These are phyloP conservation scores for Leptomonas pyrrhocoris DNA, from an alignment of 208 protist species.

Conservation along the genomic window DNA sequence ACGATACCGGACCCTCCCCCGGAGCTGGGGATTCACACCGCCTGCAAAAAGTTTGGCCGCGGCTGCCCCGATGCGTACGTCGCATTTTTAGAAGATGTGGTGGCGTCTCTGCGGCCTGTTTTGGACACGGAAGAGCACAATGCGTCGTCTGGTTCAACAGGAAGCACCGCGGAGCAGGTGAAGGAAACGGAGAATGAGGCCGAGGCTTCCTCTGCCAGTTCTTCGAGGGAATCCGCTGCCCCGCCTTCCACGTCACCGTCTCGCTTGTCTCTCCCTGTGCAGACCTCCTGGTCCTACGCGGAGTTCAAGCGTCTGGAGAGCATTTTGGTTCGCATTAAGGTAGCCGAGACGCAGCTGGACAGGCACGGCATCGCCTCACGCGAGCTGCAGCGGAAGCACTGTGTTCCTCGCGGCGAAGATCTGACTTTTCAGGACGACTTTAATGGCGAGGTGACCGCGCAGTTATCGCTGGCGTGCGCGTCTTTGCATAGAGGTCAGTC, in stretches of 20 bases:
- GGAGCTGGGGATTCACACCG: slow-evolving; percentile 57
- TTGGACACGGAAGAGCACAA: not conserved
- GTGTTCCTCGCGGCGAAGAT: not conserved
- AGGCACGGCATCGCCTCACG: not conserved
- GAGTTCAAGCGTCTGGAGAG: slow-evolving; percentile 42
- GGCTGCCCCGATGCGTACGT: slow-evolving; percentile 63
- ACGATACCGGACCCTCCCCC: slow-evolving; percentile 43
- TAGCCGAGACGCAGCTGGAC: slow-evolving; percentile 32
- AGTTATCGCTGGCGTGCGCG: not conserved
- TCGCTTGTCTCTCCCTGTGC: slow-evolving; percentile 26
- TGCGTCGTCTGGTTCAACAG: not conserved
- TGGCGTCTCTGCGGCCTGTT: not conserved
- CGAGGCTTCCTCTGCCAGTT: not conserved
- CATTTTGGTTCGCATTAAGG: slow-evolving; percentile 36
- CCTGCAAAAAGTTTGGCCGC: slow-evolving; percentile 63
- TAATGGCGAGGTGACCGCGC: slow-evolving; percentile 2
- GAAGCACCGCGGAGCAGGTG: not conserved
- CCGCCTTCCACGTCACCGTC: not conserved
- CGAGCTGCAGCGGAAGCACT: slow-evolving; percentile 17
- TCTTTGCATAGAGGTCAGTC: not conserved
- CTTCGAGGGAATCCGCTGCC: not conserved
- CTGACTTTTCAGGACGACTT: slow-evolving; percentile 1
- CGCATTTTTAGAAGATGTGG: slow-evolving; percentile 42
- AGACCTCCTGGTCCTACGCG: slow-evolving; percentile 30
- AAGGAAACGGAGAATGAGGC: not conserved